Base-by-base conservation (phyloP, 1,284 basidiomycete genomes). In the Marasmius tenuissimus region DNA sequence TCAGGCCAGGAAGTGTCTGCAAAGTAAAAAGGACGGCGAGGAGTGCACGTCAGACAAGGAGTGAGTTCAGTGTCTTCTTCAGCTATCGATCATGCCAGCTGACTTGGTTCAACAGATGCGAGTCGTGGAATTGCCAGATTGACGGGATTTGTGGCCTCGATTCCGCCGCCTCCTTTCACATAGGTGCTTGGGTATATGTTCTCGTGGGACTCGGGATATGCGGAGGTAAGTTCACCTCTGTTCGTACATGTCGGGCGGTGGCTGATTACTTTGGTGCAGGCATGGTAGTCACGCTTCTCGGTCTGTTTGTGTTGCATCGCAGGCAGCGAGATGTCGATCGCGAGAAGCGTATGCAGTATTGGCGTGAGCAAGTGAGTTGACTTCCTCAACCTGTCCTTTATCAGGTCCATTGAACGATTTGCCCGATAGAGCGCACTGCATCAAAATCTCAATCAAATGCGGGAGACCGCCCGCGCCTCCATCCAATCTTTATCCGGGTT, bases 271-370 rank as follows among this genome's bases (percentile, higher is more conserved):
- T 51, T 12, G 40, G 18, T 34, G 6, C 59, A 92, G 91, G 88
- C 50, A 91, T 94, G 80, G 75, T 85, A 61, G 88, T 82, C 35
- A 90, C 89, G 4, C 79, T 94, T 52, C 74, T 84, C 48, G 81
- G 81, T 5, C 78, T 95, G 39, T 93, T 86, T 77, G 79, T 88
- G 68, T 67, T 91, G 11, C 93, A 94, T 70, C 77, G 85, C 34
- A 85, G 85, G 64, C 83, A 89, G 65, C 85, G 92, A 68, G 87
- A 88, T 57, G 76, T 80, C 63, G 92, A 94, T 70, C 87, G 91
- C 57, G 87, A 91, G 76, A 92, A 89, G 75, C 87, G 93, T 66
- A 77, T 88, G 57, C 89, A 93, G 69, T 94, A 95, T 75, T 94
- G 93, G 88, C 87, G 88, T 67, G 93, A 95, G 78, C 92, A 93